Base-by-base conservation (phyloP, 1,139 yeast species). In the Geotrichum macrosporum region DNA sequence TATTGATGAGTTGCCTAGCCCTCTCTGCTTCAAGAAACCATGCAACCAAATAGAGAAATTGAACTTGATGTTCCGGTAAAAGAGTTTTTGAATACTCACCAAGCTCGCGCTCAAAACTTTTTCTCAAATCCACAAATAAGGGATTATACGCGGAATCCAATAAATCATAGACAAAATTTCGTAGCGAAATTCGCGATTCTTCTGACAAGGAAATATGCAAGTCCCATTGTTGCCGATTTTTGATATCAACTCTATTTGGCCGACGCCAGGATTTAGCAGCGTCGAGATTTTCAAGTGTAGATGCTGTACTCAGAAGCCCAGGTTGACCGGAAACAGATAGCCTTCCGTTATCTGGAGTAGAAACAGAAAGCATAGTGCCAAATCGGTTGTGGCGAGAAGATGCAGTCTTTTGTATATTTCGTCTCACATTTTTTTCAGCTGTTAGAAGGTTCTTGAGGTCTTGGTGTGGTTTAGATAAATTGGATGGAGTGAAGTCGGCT, bases 321-420 rank as follows among this genome's bases (percentile, higher is more conserved):
- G 78, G 79, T 54, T 85, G 89, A 3, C 96, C 95, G 1, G 95
- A 79, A 0, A 87, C 78, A 13, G 86, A 78, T 22, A 85, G 68
- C 38, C 84, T 72, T 6, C 75, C 76, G 50, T 75, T 73, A 48
- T 76, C 77, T 12, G 74, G 71, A 22, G 78, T 75, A 51, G 81
- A 78, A 26, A 88, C 72, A 1, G 95, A 81, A 9, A 88, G 65
- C 55, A 89, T 70, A 0, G 97, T 81, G 1, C 98, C 98, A 68
- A 92, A 92, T 36, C 95, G 74, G 3, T 94, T 92, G 61, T 92
- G 98, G 46, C 98, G 74, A 0, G 89, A 76, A 15, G 75, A 71
- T 35, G 77, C 77, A n/a, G 53, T 41, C 37, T 54, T 52, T 33
- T 44, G 55, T 10, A 57, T 53, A 16, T 67, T 64, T 41, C 69